These are phyloP conservation scores for Sphaerulina vaccinii DNA, from an alignment of 2,329 filamentous ascomycete species.

Conservation along the genomic window DNA sequence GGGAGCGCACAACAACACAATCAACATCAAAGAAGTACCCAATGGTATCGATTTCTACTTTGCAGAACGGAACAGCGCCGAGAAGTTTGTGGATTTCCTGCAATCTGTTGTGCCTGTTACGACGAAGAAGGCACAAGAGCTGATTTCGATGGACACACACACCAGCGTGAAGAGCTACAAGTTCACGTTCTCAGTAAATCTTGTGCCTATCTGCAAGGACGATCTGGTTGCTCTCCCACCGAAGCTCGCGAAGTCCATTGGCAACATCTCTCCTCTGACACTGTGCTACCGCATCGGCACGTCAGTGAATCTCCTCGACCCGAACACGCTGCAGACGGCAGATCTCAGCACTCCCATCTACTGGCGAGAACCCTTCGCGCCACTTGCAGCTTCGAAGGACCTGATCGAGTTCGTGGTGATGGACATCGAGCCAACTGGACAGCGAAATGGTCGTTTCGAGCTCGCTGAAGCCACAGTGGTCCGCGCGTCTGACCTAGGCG, in stretches of 20 bases:
- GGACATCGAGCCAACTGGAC: constrained; percentile 81
- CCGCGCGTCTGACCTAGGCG: constrained; percentile 78
- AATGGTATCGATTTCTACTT: constrained; percentile 98
- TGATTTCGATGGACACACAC: constrained; percentile 91
- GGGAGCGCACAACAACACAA: constrained; percentile 83
- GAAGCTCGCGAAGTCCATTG: constrained; percentile 78
- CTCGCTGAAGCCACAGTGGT: constrained; percentile 87
- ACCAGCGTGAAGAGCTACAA: constrained; percentile 91
- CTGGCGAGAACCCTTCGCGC: constrained; percentile 84
- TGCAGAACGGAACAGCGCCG: constrained; percentile 81
- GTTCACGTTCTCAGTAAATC: constrained; percentile 83
- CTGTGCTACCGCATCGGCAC: constrained; percentile 89
- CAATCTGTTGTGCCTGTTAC: constrained; percentile 76
- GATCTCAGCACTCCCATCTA: constrained; percentile 81
- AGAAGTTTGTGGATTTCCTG: constrained; percentile 89
- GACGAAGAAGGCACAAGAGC: constrained; percentile 81
- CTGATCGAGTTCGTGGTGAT: constrained; percentile 91
- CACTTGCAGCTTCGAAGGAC: constrained; percentile 78
- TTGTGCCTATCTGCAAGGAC: constrained; percentile 96
- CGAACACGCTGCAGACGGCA: constrained; percentile 83
- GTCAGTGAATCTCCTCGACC: constrained; percentile 83
- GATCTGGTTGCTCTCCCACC: constrained; percentile 92
- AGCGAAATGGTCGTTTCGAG: constrained; percentile 74
- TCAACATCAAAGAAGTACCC: constrained; percentile 97
- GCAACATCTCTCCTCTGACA: constrained; percentile 83